Evolutionary conservation across 2,329 filamentous ascomycete genomes (phyloP).

Genomic region (Elsinoe perseae): DNA sequence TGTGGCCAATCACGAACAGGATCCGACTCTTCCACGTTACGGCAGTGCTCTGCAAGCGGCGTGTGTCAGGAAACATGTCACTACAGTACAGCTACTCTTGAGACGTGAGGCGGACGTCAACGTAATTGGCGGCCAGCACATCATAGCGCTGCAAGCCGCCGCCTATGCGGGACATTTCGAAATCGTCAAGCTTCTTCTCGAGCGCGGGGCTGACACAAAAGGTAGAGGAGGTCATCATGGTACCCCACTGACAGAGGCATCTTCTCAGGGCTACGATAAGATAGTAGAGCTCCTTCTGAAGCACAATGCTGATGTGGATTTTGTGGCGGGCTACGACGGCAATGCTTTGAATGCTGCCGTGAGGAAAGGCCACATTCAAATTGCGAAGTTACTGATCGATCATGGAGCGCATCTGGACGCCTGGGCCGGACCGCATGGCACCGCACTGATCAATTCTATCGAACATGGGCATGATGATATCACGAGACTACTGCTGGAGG

Average conservation of each 20-base stretch:
- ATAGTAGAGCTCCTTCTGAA: constrained; percentile 19
- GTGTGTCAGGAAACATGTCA: background rate
- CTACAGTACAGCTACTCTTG: background rate
- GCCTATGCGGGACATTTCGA: constrained; percentile 14
- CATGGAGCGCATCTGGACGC: constrained; percentile 16
- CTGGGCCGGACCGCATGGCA: constrained; percentile 16
- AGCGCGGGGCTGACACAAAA: constrained; percentile 22
- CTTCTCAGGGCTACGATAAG: constrained; percentile 13
- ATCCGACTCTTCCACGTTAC: background rate
- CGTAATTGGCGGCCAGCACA: constrained; percentile 15
- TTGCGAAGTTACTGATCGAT: constrained; percentile 18
- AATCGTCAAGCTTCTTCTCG: constrained; percentile 16
- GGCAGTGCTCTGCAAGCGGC: background rate
- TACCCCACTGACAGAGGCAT: constrained; percentile 17
- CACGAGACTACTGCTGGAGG: constrained; percentile 18
- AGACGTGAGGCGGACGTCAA: constrained; percentile 18
- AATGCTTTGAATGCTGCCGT: constrained; percentile 18
- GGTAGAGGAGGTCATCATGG: constrained; percentile 6
- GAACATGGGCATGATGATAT: background rate
- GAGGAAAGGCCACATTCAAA: constrained; percentile 14
- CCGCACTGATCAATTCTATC: constrained; percentile 13
- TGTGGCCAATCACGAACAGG: background rate
- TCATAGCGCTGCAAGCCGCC: constrained; percentile 23
- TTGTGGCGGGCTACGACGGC: background rate
- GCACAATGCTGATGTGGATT: constrained; percentile 19